These are phyloP conservation scores for Acidiella bohemica DNA, from an alignment of 495 filamentous ascomycete genomes.

Conservation along the genomic window DNA sequence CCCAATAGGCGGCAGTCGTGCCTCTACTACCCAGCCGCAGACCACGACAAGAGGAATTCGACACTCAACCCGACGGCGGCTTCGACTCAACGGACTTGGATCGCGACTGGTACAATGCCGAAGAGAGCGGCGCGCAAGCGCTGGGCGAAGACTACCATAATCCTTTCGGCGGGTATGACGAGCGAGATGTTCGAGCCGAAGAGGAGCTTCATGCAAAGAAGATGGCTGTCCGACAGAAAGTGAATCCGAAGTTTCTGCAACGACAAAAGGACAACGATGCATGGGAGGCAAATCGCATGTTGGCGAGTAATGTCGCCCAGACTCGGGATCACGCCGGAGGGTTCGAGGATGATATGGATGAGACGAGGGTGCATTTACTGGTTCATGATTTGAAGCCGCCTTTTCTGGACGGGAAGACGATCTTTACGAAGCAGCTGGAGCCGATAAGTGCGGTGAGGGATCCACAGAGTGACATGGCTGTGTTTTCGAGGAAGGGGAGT, in stretches of 20 bases:
- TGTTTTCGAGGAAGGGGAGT: slow-evolving; percentile 93
- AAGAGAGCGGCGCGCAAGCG: slow-evolving; percentile 62
- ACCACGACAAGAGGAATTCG: slow-evolving; percentile 20
- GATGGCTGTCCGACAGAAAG: slow-evolving; percentile 39
- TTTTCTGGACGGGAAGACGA: slow-evolving; percentile 84
- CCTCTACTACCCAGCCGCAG: too few species aligned
- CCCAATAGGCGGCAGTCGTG: too few species aligned
- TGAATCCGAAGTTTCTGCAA: slow-evolving; percentile 60
- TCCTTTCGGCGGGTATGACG: slow-evolving; percentile 53
- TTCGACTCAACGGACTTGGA: slow-evolving; percentile 54
- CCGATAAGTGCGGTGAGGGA: slow-evolving; percentile 88
- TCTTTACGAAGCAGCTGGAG: slow-evolving; percentile 96
- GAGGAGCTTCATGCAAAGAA: slow-evolving; percentile 61
- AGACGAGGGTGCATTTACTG: slow-evolving; percentile 75
- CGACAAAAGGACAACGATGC: slow-evolving; percentile 91
- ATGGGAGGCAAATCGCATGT: slow-evolving; percentile 98
- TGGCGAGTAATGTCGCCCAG: slow-evolving; percentile 90
- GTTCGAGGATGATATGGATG: slow-evolving; percentile 85
- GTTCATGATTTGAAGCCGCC: slow-evolving; percentile 91
- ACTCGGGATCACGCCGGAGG: slow-evolving; percentile 61
- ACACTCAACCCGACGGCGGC: slow-evolving; percentile 27
- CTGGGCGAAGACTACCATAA: slow-evolving; percentile 67
- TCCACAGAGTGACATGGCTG: slow-evolving; percentile 96
- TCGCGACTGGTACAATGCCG: slow-evolving; percentile 67
- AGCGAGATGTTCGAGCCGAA: slow-evolving; percentile 63